These are phyloP conservation scores for Desmodesmus armatus DNA, from an alignment of 139 green algal genomes.

Conservation along the genomic window DNA sequence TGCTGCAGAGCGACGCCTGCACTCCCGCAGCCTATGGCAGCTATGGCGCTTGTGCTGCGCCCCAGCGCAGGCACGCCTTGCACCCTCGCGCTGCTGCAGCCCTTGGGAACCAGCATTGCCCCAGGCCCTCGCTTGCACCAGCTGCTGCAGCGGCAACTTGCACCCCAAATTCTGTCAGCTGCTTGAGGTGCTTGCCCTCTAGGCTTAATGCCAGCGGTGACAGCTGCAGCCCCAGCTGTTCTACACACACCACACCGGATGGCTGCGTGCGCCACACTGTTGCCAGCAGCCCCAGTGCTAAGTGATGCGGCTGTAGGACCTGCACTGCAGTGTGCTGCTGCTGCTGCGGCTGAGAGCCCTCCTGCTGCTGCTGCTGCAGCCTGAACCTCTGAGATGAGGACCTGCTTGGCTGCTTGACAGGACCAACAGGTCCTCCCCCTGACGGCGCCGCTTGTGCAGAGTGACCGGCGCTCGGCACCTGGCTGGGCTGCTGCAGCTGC, in stretches of 20 bases:
- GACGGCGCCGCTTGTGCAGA: too few species aligned
- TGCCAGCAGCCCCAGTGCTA: slow-evolving; percentile 47
- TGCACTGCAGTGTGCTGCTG: slow-evolving; percentile 18
- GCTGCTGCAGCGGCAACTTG: slow-evolving; percentile 19
- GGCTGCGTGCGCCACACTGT: slow-evolving; percentile 73
- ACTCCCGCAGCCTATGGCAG: background rate
- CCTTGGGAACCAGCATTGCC: background rate
- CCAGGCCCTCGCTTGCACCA: slow-evolving; percentile 2
- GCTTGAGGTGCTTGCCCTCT: slow-evolving; percentile 71
- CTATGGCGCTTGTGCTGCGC: too few species aligned
- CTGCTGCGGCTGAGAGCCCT: background rate
- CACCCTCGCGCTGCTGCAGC: background rate
- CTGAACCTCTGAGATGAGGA: background rate
- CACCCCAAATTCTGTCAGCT: slow-evolving; percentile 55
- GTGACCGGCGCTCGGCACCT: too few species aligned
- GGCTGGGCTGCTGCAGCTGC: background rate
- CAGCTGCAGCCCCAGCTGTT: slow-evolving; percentile 65
- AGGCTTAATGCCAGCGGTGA: slow-evolving; percentile 68
- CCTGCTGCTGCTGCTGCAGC: slow-evolving; percentile 29
- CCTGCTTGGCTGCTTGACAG: too few species aligned
- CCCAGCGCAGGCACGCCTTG: too few species aligned
- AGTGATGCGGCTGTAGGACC: background rate
- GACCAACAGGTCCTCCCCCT: too few species aligned
- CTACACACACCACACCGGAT: slow-evolving; percentile 79
- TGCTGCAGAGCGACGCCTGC: background rate